phyloP scores from a whole-genome alignment of 768 basidiomycete species.

The Termitomyces sp. region DNA sequence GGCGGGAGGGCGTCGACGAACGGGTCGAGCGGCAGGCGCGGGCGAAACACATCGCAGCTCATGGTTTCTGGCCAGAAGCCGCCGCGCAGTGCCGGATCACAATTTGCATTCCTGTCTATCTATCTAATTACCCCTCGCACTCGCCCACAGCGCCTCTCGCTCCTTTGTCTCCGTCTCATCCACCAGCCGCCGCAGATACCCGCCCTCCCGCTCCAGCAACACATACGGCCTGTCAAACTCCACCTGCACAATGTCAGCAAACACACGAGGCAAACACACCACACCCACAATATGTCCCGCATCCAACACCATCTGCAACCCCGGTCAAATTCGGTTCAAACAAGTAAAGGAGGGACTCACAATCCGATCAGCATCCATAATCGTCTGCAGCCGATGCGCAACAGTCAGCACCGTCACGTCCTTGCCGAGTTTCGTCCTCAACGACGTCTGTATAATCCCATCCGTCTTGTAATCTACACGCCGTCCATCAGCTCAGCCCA shows the following conservation, averaged over 20 bases:
- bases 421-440: conserved; percentile 54
- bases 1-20: conserved; percentile 14
- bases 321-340: neutral
- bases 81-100: no score
- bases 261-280: conserved; percentile 8
- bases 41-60: conserved; percentile 26
- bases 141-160: no score
- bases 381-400: conserved; percentile 63
- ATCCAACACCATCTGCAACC: conserved; percentile 40
- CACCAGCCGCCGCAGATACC: conserved; percentile 46
- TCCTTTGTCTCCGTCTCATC: conserved; percentile 55
- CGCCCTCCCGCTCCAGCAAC: conserved; percentile 44
- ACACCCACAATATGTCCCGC: conserved; percentile 37
- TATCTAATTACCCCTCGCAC: no score
- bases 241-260: conserved; percentile 23
- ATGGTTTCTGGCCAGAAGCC: neutral
- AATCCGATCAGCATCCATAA: conserved; percentile 59
- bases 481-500: neutral
- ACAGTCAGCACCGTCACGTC: conserved; percentile 60
- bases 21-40: conserved; percentile 30
- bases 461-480: conserved; percentile 52
- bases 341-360: conserved; percentile 20
- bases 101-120: no score
- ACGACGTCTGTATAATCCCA: conserved; percentile 59
- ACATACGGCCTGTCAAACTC: conserved; percentile 49